Percentiles rank a stretch among this genome's conserved stretches.
Evolutionary conservation across 2,329 filamentous ascomycete genomes (phyloP).

Genomic region (Ciborinia camelliae): DNA sequence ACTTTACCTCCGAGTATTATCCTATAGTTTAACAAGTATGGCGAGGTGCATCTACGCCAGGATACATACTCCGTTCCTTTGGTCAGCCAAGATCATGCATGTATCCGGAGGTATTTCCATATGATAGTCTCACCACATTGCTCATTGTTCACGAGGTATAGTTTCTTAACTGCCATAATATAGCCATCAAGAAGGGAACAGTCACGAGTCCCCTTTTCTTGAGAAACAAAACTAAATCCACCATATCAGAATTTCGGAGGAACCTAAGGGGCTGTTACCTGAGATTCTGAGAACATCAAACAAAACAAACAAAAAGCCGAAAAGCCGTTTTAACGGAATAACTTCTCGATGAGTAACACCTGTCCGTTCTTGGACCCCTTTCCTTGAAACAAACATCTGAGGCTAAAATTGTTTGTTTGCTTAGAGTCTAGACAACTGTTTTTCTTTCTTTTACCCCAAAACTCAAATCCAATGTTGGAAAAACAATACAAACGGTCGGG

Average conservation of each 20-base stretch:
- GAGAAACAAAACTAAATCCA: slow-evolving; percentile 13
- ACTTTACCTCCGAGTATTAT: slow-evolving; percentile 16
- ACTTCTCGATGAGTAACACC: neutral
- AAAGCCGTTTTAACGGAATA: slow-evolving; percentile 1
- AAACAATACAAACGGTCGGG: slow-evolving; percentile 18
- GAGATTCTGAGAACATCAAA: slow-evolving; percentile 12
- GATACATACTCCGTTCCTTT: slow-evolving; percentile 17
- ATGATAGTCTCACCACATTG: slow-evolving; percentile 13
- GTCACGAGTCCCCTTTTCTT: slow-evolving; percentile 13
- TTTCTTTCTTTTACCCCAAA: neutral
- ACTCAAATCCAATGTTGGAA: neutral
- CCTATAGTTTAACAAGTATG: slow-evolving; percentile 16
- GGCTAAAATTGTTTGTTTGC: slow-evolving; percentile 15
- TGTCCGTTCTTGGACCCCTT: neutral
- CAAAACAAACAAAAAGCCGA: slow-evolving; percentile 5
- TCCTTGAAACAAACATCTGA: slow-evolving; percentile 8
- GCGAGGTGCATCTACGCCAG: slow-evolving; percentile 17
- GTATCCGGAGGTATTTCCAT: slow-evolving; percentile 19
- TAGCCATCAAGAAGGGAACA: slow-evolving; percentile 4
- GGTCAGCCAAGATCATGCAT: slow-evolving; percentile 21
- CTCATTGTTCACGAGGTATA: neutral
- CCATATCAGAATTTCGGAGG: slow-evolving; percentile 13
- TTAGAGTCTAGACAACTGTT: neutral
- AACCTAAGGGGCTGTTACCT: slow-evolving; percentile 14
- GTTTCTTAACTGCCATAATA: slow-evolving; percentile 10